These are phyloP conservation scores for Boletus speciosus DNA, from an alignment of 768 basidiomycete genomes.

Conservation along the genomic window DNA sequence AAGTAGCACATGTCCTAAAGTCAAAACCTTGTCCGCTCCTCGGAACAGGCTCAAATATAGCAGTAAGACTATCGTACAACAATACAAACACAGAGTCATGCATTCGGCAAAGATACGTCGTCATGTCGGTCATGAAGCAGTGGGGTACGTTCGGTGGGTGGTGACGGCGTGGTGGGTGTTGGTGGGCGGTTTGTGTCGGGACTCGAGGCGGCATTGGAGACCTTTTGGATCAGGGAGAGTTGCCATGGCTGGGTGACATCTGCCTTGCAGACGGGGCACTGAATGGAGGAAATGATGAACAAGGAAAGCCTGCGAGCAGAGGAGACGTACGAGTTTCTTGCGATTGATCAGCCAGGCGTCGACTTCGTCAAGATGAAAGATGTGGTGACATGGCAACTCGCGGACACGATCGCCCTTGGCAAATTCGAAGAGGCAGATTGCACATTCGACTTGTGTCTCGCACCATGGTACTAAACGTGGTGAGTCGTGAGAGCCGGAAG, in stretches of 20 bases:
- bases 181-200: conserved; percentile 4
- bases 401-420: conserved; percentile 85
- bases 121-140: conserved; percentile 25
- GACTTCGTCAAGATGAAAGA: conserved; percentile 90
- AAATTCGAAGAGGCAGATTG: conserved; percentile 89
- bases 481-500: conserved; percentile 25
- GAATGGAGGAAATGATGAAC: conserved; percentile 2
- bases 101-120: conserved; percentile 9
- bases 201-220: conserved; percentile 1
- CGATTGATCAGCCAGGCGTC: conserved; percentile 90
- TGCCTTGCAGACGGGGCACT: conserved; percentile 93
- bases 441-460: conserved; percentile 80
- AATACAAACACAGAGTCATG: conserved; percentile 17
- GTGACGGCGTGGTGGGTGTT: conserved; percentile 11
- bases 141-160: conserved; percentile 33
- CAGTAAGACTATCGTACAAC: conserved; percentile 22
- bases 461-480: conserved; percentile 62
- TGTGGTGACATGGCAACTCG: conserved; percentile 90
- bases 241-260: conserved; percentile 74
- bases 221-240: conserved; percentile 18
- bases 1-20: conserved; percentile 10
- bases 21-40: not conserved
- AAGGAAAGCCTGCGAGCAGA: not conserved
- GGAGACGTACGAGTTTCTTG: conserved; percentile 78
- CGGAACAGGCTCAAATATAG: conserved; percentile 1